Evolutionary conservation across 1,284 basidiomycete species (phyloP), one percentile per base, ranked within the genome.

Genomic region (Marasmius fiardii): DNA sequence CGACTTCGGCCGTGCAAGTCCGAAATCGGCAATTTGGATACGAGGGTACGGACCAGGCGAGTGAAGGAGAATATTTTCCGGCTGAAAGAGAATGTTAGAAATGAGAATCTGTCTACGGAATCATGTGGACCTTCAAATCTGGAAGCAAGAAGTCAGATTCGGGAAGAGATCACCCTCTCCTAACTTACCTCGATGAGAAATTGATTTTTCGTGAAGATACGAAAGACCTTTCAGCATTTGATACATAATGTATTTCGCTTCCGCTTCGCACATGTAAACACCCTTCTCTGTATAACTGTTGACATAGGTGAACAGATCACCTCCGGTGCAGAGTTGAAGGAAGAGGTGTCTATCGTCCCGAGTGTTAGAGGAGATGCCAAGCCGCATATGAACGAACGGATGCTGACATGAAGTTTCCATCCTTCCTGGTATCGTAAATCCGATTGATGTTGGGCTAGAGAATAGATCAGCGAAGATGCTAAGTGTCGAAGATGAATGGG

Each of bases 1-100:
- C 1, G 89, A 83, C 62, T 82, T 83, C n/a, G 82, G 81, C n/a
- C 88, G 82, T 10, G 92, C 90, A 20, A 92, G 81, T 5, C 93
- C 93, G 66, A 95, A 93, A 69, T 95, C 92, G 16, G 88, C 91
- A 39, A 95, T 86, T 55, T 91, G 78, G 43, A 93, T 82, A 41
- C 86, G 85, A 47, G 92, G 93, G 66, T 90, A 94, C 1, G 88
- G 81, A 2, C 88, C 88, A 7, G 89, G 86, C 2, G 80, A 76
- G 61, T 84, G 75, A 3, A 95, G 77, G 8, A 95, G 76, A 53
- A 95, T 86, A 62, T 95, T 95, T 71, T 95, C 92, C 34, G 92
- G 92, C 88, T 92, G 55, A 34, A 58, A 34, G 31, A 23, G 41
- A 24, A 43, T 10, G 33, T 31, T 56, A 28, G 51, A 37, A n/a